Evolutionary conservation across 225 moss, liverwort and hornwort genomes (phyloP), one percentile per base, ranked within the genome.

Genomic region (Pseudoscleropodium purum): DNA sequence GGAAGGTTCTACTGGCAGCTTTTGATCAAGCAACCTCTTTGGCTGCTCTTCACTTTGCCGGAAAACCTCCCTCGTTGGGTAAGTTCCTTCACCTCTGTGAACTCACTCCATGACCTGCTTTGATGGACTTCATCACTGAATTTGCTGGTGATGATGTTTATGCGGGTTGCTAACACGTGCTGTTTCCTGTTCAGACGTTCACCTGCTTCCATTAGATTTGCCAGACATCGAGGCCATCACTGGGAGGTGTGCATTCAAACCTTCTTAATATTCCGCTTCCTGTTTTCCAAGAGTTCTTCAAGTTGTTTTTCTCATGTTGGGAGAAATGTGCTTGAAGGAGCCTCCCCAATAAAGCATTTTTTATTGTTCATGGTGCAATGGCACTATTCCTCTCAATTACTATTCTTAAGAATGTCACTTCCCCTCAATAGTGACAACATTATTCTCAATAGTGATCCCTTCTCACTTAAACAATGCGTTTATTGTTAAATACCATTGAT

Each of bases 31-130:
- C 97, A 33, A 95, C 94, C 57, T 96, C 97, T 70, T 90, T 99
- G 86, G 99, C 97, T 87, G 94, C 97, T 73, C 90, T 99, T 74
- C 91, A 99, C 87, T 99, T 99, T 68, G 95, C 99, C 47, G 96
- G 97, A 89, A 93, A 95, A 83, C 97, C 99, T 75, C 99, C 99
- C 51, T 99, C 97, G 34, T 91, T 99, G 87, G 99, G 98, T 97
- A 86, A 24, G 76, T 79, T 81, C 81, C 57, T 83, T 78, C 79
- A 69, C 64, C 52, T 36, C 27, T 56, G 41, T 75, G 78, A 89
- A 70, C 41, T 81, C 80, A 63, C 68, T 77, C 65, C 77, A 56
- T 70, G 73, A 29, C 59, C 62, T 88, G 80, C 43, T 63, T 12
- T 79, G 57, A 79, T 79, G 79, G 59, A 59, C 59, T 41, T 87